Percentiles rank a stretch among this genome's conserved stretches.
phyloP scores from a whole-genome alignment of 768 basidiomycete species.

The Hirschioporus abietinus region DNA sequence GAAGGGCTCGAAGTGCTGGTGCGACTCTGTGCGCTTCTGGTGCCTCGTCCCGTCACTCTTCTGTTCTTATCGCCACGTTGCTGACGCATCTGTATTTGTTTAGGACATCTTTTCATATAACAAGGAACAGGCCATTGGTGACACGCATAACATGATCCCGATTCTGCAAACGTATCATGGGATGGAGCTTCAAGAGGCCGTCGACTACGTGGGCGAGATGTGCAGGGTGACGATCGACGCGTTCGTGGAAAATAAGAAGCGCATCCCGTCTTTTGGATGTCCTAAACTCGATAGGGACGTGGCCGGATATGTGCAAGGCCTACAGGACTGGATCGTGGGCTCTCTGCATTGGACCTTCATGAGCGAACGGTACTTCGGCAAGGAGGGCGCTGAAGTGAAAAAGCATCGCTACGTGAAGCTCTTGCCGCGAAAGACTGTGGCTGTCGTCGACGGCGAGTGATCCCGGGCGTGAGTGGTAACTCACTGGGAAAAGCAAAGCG shows the following conservation, averaged over 20 bases:
- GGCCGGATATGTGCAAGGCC: slow-evolving; percentile 49
- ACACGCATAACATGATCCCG: slow-evolving; percentile 66
- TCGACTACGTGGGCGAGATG: slow-evolving; percentile 59
- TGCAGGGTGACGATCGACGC: slow-evolving; percentile 51
- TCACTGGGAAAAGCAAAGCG: neutral
- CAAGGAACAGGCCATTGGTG: slow-evolving; percentile 62
- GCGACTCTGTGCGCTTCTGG: neutral
- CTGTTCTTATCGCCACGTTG: slow-evolving; percentile 1
- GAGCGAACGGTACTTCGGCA: slow-evolving; percentile 64
- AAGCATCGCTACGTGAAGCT: slow-evolving; percentile 46
- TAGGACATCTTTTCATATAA: slow-evolving; percentile 78
- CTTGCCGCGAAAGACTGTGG: slow-evolving; percentile 26
- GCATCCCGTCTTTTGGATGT: slow-evolving; percentile 55
- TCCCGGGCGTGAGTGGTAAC: neutral
- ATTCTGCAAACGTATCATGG: slow-evolving; percentile 43
- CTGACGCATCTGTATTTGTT: slow-evolving; percentile 11
- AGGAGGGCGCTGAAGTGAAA: slow-evolving; percentile 49
- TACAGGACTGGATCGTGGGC: slow-evolving; percentile 70
- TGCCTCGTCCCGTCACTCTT: neutral
- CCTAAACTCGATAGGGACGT: slow-evolving; percentile 55
- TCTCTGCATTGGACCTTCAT: slow-evolving; percentile 71
- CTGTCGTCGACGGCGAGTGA: neutral
- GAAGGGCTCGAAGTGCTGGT: neutral
- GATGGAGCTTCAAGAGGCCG: slow-evolving; percentile 52
- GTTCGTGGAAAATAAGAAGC: slow-evolving; percentile 41